These are phyloP conservation scores for Pseudozyma tsukubaensis DNA, from an alignment of 1,284 basidiomycete genomes.

Conservation along the genomic window DNA sequence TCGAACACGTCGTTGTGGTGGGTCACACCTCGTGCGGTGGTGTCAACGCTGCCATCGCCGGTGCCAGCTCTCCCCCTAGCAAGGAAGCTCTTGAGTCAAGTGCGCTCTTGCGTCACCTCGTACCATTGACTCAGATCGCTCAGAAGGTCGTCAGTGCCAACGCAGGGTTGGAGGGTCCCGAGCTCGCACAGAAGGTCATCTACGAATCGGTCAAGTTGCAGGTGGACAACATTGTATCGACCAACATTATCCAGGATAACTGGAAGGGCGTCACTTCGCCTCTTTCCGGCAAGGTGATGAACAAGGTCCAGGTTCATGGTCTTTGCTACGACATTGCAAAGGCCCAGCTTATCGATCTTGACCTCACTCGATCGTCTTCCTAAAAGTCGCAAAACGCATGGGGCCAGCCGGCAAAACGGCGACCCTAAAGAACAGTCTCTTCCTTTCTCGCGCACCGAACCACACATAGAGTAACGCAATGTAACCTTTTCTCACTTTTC, in stretches of 20 bases:
- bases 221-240: constrained; percentile 78
- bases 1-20: constrained; percentile 81
- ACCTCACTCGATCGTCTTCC: constrained; percentile 29
- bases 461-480: constrained; percentile 11
- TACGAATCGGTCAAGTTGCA: constrained; percentile 76
- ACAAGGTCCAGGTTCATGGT: constrained; percentile 60
- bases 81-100: constrained; percentile 38
- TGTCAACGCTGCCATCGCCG: constrained; percentile 68
- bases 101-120: constrained; percentile 60
- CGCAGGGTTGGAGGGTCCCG: constrained; percentile 24
- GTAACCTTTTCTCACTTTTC: constrained; percentile 5
- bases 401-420: no score
- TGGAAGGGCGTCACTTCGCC: constrained; percentile 77
- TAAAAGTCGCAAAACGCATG: not conserved
- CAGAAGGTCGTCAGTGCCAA: constrained; percentile 43
- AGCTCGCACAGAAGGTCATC: constrained; percentile 49
- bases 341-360: constrained; percentile 51
- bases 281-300: constrained; percentile 60
- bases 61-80: constrained; percentile 33
- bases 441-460: not conserved
- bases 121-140: constrained; percentile 60
- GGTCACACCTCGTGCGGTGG: constrained; percentile 70
- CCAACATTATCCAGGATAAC: constrained; percentile 76
- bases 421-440: constrained; percentile 1
- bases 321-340: constrained; percentile 60